Evolutionary conservation across 805 yeast species (phyloP), one percentile per base, ranked within the genome.

Genomic region (Pichia manshurica): DNA sequence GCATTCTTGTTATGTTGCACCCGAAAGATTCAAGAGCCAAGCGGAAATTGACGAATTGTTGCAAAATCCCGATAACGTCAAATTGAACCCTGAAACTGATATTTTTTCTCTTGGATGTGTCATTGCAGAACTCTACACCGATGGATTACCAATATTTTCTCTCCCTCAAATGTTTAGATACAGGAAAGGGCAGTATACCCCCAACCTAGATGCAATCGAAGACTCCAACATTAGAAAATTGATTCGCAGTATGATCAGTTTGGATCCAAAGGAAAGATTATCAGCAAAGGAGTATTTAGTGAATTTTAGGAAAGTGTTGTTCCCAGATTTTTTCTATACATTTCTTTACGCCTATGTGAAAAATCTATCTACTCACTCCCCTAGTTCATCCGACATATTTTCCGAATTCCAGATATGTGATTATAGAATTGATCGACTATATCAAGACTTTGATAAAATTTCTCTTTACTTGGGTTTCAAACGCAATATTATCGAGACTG

Each of bases 1-100:
- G 53, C 74, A 96, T 57, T 77, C 80, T 2, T 93, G 99, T 64
- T 91, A 91, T 63, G 64, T 93, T 38, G 98, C 99, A 0, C 99
- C 99, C 0, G 99, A 93, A 62, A 70, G 99, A 54, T 91, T 93
- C 58, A 55, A 67, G 4, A 59, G 59, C 2, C 64, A 58, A 4
- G 61, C 56, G 5, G 55, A 55, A 36, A 49, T 51, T 1, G 46
- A 65, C 51, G 36, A 53, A 34, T 31, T 37, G 29, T 48, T 39
- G 38, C 42, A 21, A 16, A 39, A 37, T 43, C 44, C 29, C 8
- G 40, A 20, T 29, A 38, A 19, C 47, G 71, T 63, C 2, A 56
- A 54, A 13, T 61, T 86, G 25, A 74, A 81, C 0, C 69, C 71
- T 23, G 75, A 76, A 42, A 86, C 87, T 93, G 99, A 93, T 64